Evolutionary conservation across 2,329 filamentous ascomycete species (phyloP).

Genomic region (Colletotrichum godetiae): DNA sequence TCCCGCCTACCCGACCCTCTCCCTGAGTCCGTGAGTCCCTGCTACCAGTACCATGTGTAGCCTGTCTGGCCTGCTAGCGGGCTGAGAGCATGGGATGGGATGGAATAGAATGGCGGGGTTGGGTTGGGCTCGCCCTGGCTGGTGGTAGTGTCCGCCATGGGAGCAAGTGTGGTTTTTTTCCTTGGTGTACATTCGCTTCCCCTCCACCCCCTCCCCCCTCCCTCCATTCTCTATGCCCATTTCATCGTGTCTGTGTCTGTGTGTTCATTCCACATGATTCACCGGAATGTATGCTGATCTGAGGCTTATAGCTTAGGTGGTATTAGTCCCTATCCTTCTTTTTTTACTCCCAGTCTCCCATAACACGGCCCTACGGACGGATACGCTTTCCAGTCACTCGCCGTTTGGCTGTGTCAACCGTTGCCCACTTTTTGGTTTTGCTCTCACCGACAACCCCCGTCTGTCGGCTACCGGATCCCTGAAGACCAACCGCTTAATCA

Average conservation of each 20-base stretch:
- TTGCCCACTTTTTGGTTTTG: constrained; percentile 8
- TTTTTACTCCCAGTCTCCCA: neutral
- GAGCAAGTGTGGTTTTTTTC: neutral
- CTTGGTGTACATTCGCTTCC: neutral
- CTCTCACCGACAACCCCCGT: constrained; percentile 22
- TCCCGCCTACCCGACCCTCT: neutral
- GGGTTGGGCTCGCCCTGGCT: constrained; percentile 15
- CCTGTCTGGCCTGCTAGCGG: neutral
- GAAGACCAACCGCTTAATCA: constrained; percentile 7
- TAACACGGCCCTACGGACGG: neutral
- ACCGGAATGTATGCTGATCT: constrained; percentile 28
- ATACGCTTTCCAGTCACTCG: neutral
- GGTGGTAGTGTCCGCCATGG: neutral
- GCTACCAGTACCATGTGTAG: neutral
- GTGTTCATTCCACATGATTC: constrained; percentile 30
- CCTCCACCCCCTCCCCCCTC: neutral
- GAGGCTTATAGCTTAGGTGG: constrained; percentile 26
- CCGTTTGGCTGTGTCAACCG: neutral
- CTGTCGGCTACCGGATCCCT: constrained; percentile 8
- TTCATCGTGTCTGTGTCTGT: constrained; percentile 16
- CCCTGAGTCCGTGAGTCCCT: neutral
- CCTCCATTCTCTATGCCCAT: neutral
- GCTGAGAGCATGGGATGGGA: neutral
- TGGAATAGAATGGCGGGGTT: constrained; percentile 4
- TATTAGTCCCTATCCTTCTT: neutral